Conservation (phyloP, 768 basidiomycete species). For the Lactarius sp. region DNA sequence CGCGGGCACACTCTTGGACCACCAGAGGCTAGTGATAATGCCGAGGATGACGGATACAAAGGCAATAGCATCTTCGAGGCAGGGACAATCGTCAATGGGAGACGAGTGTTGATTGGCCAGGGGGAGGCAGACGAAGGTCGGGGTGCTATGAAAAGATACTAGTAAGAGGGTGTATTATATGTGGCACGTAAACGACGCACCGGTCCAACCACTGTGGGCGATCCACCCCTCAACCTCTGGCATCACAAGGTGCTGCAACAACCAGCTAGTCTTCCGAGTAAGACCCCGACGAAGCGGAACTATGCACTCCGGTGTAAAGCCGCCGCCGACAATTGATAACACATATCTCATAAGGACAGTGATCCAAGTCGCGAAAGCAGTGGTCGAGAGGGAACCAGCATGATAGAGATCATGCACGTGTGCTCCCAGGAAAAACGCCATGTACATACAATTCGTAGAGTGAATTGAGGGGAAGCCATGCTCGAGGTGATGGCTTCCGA, state of each 20-base stretch:
- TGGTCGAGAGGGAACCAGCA: constrained; percentile 39
- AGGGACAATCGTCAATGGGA: constrained; percentile 95
- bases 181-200: constrained; percentile 28
- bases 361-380: constrained; percentile 39
- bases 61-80: constrained; percentile 96
- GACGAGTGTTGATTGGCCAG: constrained; percentile 88
- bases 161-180: neutral
- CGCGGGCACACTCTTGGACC: constrained; percentile 38
- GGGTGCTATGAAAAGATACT: constrained; percentile 43
- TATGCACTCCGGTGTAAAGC: constrained; percentile 88
- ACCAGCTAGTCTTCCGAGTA: constrained; percentile 68
- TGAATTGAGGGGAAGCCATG: constrained; percentile 97
- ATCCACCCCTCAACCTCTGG: constrained; percentile 43
- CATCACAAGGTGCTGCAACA: constrained; percentile 34
- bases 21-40: constrained; percentile 66
- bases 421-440: constrained; percentile 74
- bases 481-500: constrained; percentile 78
- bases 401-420: constrained; percentile 51
- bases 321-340: constrained; percentile 55
- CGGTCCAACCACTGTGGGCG: constrained; percentile 34
- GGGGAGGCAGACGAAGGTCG: constrained; percentile 56
- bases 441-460: constrained; percentile 84
- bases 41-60: constrained; percentile 83
- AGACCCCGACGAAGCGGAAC: constrained; percentile 56
- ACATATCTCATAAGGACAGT: constrained; percentile 52